Percentiles rank a stretch among this genome's conserved stretches.
These are phyloP conservation scores for Metschnikowia matae DNA, from an alignment of 805 yeast species.

Conservation along the genomic window DNA sequence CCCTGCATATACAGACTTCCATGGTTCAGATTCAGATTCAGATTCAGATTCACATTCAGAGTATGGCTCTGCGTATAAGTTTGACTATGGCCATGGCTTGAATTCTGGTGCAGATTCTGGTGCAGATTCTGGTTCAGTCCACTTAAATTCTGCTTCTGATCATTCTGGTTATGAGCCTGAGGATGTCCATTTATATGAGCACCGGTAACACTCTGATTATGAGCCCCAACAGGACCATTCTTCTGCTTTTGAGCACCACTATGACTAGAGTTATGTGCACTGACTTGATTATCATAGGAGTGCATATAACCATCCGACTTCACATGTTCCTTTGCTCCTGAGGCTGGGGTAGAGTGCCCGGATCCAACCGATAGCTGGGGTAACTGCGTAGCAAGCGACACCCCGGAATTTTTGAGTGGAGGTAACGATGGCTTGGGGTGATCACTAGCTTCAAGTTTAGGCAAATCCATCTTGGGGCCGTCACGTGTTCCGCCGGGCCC, in stretches of 20 bases:
- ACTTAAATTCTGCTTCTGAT: not conserved
- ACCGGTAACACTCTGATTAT: too few relatives aligned
- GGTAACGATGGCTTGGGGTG: constrained; percentile 17
- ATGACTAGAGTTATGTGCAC: too few relatives aligned
- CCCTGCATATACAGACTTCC: too few relatives aligned
- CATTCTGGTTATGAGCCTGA: too few relatives aligned
- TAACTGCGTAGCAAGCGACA: constrained; percentile 13
- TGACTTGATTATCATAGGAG: too few relatives aligned
- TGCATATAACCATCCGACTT: too few relatives aligned
- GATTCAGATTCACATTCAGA: not conserved
- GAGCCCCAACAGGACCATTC: too few relatives aligned
- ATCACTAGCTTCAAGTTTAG: constrained; percentile 7
- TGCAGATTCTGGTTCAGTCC: not conserved
- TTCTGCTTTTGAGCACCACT: too few relatives aligned
- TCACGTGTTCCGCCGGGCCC: not conserved
- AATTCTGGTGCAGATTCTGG: not conserved
- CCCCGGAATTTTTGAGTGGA: constrained; percentile 21
- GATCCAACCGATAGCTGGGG: constrained; percentile 22
- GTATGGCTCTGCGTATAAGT: not conserved
- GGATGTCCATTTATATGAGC: too few relatives aligned
- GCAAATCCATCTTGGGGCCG: not conserved
- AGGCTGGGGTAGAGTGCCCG: not conserved
- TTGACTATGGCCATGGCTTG: too few relatives aligned
- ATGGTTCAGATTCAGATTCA: not conserved
- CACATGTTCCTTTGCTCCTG: too few relatives aligned